phyloP scores from a whole-genome alignment of 2,329 filamentous ascomycete genomes.

The Scedosporium dehoogii region DNA sequence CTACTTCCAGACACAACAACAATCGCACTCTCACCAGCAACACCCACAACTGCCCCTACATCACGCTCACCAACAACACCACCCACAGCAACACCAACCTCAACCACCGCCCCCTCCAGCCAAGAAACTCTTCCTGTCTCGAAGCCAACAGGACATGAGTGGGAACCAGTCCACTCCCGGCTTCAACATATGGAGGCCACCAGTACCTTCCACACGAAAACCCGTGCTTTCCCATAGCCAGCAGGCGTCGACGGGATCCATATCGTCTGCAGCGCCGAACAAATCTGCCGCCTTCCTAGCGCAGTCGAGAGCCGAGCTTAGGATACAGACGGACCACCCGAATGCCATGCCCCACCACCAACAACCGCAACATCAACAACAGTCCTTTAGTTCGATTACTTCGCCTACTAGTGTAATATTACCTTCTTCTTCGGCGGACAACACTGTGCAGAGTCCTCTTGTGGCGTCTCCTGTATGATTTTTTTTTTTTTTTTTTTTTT shows the following conservation, averaged over 20 bases:
- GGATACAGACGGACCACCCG: conserved; percentile 9
- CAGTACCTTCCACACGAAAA: conserved; percentile 28
- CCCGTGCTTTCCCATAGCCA: conserved; percentile 17
- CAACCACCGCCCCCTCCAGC: conserved; percentile 3
- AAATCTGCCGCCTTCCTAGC: conserved; percentile 11
- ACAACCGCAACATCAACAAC: conserved; percentile 5
- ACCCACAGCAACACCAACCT: conserved; percentile 8
- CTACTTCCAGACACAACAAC: conserved; percentile 5
- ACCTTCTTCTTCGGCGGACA: background rate
- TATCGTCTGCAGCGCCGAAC: background rate
- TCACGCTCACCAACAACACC: background rate
- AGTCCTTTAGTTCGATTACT: conserved; percentile 1
- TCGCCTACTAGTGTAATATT: conserved; percentile 4
- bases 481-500: background rate
- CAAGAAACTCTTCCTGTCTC: conserved; percentile 2
- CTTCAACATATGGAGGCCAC: conserved; percentile 24
- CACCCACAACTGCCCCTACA: conserved; percentile 11
- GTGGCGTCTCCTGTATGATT: background rate
- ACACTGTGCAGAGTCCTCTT: background rate
- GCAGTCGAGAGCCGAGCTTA: conserved; percentile 9
- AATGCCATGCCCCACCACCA: conserved; percentile 4
- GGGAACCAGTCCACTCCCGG: conserved; percentile 9
- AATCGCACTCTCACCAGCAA: conserved; percentile 11
- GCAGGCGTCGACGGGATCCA: background rate
- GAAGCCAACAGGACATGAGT: background rate